A percentile compares a stretch with the other conserved stretches of the same genome.
These are phyloP conservation scores for Talaromyces sp. DNA, from an alignment of 2,329 filamentous ascomycete genomes.

Conservation along the genomic window DNA sequence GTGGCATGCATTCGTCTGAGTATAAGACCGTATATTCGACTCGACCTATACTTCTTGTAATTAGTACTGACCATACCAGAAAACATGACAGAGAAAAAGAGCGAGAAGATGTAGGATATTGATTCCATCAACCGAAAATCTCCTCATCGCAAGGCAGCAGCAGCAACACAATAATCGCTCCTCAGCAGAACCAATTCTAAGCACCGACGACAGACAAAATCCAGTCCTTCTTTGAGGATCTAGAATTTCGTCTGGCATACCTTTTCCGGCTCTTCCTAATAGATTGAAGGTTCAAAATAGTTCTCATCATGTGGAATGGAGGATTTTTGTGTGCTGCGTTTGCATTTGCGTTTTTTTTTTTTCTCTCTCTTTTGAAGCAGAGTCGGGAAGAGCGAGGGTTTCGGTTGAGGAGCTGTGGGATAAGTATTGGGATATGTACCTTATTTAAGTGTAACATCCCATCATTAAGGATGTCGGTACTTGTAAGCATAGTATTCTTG, in stretches of 20 bases:
- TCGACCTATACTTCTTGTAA: not conserved
- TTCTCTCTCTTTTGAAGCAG: too few relatives aligned
- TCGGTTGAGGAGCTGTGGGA: not conserved
- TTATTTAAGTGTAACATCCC: not conserved
- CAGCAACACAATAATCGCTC: slow-evolving; percentile 7
- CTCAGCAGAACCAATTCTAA: slow-evolving; percentile 49
- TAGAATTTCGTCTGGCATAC: slow-evolving; percentile 34
- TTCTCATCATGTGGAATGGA: slow-evolving; percentile 40
- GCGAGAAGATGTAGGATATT: not conserved
- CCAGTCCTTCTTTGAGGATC: slow-evolving; percentile 17
- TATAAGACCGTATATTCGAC: not conserved
- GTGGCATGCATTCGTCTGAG: not conserved
- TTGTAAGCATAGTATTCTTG: not conserved
- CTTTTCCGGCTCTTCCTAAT: slow-evolving; percentile 50
- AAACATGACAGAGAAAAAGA: not conserved
- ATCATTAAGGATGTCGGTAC: not conserved
- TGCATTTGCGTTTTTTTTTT: not conserved
- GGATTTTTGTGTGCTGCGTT: not conserved
- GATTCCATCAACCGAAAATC: not conserved
- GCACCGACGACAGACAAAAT: slow-evolving; percentile 42
- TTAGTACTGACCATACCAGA: not conserved
- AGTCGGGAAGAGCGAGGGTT: not conserved
- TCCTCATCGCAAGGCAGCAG: not conserved
- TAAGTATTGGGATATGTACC: not conserved
- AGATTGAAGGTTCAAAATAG: slow-evolving; percentile 39